A percentile compares a stretch with the other conserved stretches of the same genome.
Conservation (phyloP, 2,329 filamentous ascomycete genomes). For the Acephala macrosclerotiorum region DNA sequence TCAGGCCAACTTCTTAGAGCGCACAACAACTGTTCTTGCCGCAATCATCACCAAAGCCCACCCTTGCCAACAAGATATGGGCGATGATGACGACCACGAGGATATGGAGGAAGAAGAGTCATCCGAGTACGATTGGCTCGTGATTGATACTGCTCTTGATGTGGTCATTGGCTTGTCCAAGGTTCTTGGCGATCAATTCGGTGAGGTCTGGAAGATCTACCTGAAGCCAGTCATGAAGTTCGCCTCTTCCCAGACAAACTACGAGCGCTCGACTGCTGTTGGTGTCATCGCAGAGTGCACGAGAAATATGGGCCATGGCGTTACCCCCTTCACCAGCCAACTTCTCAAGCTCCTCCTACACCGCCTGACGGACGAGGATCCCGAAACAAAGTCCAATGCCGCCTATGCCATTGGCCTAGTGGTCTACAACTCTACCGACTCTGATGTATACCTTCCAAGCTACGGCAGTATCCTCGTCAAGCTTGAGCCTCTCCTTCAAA, state of each 20-base stretch:
- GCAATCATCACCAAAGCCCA: slow-evolving; percentile 89
- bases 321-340: slow-evolving; percentile 79
- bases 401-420: slow-evolving; percentile 90
- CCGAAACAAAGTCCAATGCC: slow-evolving; percentile 93
- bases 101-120: slow-evolving; percentile 73
- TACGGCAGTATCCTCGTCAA: slow-evolving; percentile 83
- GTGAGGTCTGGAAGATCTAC: slow-evolving; percentile 93
- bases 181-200: slow-evolving; percentile 82
- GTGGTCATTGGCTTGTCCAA: slow-evolving; percentile 85
- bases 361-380: slow-evolving; percentile 87
- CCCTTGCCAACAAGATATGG: slow-evolving; percentile 90
- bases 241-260: slow-evolving; percentile 82
- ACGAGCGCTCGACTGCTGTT: slow-evolving; percentile 88
- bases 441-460: slow-evolving; percentile 72
- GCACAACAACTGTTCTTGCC: slow-evolving; percentile 77
- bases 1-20: slow-evolving; percentile 75
- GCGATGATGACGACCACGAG: slow-evolving; percentile 78
- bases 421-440: slow-evolving; percentile 79
- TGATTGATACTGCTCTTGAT: slow-evolving; percentile 93
- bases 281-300: slow-evolving; percentile 93
- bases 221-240: slow-evolving; percentile 92
- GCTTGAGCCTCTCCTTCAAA: slow-evolving; percentile 83
- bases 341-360: slow-evolving; percentile 85
- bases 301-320: slow-evolving; percentile 80
- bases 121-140: slow-evolving; percentile 97